Evolutionary conservation across 441 rosid genomes (phyloP).

Genomic region (Viola pubescens): DNA sequence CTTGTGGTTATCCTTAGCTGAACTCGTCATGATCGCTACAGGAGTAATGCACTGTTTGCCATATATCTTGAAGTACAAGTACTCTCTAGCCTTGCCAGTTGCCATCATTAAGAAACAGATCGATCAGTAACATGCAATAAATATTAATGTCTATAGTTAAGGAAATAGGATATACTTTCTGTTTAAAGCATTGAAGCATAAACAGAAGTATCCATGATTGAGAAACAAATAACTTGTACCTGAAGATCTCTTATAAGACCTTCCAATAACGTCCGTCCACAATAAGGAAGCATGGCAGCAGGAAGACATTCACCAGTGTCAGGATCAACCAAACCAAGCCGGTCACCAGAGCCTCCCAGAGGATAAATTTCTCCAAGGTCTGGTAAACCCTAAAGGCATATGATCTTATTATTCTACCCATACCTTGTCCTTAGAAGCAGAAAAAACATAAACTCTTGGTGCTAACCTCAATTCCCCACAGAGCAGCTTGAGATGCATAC

Average conservation of each 20-base stretch:
- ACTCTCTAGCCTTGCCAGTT: slow-evolving; percentile 72
- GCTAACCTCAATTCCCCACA: slow-evolving; percentile 91
- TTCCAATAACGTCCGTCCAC: slow-evolving; percentile 87
- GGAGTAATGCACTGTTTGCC: slow-evolving; percentile 86
- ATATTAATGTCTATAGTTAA: slow-evolving; percentile 1
- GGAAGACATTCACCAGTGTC: slow-evolving; percentile 90
- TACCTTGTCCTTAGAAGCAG: slow-evolving; percentile 1
- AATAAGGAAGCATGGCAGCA: slow-evolving; percentile 91
- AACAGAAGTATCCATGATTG: slow-evolving; percentile 4
- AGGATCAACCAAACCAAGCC: slow-evolving; percentile 79
- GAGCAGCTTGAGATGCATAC: slow-evolving; percentile 81
- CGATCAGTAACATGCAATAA: slow-evolving; percentile 6
- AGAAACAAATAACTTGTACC: slow-evolving; percentile 36
- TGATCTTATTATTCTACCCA: slow-evolving; percentile 35
- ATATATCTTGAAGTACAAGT: slow-evolving; percentile 72
- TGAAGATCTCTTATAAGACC: slow-evolving; percentile 93
- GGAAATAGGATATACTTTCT: not conserved
- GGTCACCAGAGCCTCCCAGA: slow-evolving; percentile 89
- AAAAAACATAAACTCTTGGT: slow-evolving; percentile 11
- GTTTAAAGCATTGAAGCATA: slow-evolving; percentile 11
- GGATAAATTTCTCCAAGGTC: slow-evolving; percentile 90
- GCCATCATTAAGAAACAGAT: slow-evolving; percentile 5
- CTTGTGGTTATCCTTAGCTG: slow-evolving; percentile 88
- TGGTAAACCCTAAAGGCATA: slow-evolving; percentile 80
- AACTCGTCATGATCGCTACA: slow-evolving; percentile 91